These are phyloP conservation scores for Xylaria acuta DNA, from an alignment of 495 filamentous ascomycete genomes.

Conservation along the genomic window DNA sequence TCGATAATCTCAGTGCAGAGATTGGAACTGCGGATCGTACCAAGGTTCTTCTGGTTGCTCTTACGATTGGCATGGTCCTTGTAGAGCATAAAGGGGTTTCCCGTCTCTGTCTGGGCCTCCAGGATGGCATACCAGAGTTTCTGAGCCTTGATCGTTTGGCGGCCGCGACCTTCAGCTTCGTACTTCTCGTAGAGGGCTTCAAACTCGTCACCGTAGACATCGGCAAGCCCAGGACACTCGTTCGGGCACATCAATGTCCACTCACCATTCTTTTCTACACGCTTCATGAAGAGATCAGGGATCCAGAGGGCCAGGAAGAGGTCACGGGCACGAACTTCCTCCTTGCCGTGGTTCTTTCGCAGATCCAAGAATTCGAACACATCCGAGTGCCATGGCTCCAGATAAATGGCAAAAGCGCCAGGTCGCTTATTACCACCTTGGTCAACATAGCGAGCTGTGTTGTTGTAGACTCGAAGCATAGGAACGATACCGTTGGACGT, in stretches of 20 bases:
- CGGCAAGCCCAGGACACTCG: conserved; percentile 91
- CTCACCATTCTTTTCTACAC: conserved; percentile 90
- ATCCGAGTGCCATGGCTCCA: conserved; percentile 99
- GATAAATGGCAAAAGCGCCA: conserved; percentile 97
- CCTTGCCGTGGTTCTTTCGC: conserved; percentile 98
- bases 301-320: conserved; percentile 99
- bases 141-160: conserved; percentile 92
- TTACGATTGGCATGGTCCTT: conserved; percentile 98
- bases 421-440: conserved; percentile 99
- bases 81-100: conserved; percentile 99
- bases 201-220: conserved; percentile 97
- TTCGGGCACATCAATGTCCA: conserved; percentile 99
- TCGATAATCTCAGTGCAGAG: conserved; percentile 98
- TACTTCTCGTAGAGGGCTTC: conserved; percentile 94
- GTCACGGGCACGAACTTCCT: conserved; percentile 95
- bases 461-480: conserved; percentile 98
- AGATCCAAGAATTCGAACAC: conserved; percentile 97
- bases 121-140: conserved; percentile 99
- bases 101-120: conserved; percentile 97
- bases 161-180: conserved; percentile 86
- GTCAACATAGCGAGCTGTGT: conserved; percentile 97
- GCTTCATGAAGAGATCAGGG: conserved; percentile 99
- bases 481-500: conserved; percentile 97
- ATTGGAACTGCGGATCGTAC: conserved; percentile 97
- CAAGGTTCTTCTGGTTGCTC: conserved; percentile 99